Evolutionary conservation across 768 basidiomycete genomes (phyloP).

Genomic region (Tricholoma terreum): DNA sequence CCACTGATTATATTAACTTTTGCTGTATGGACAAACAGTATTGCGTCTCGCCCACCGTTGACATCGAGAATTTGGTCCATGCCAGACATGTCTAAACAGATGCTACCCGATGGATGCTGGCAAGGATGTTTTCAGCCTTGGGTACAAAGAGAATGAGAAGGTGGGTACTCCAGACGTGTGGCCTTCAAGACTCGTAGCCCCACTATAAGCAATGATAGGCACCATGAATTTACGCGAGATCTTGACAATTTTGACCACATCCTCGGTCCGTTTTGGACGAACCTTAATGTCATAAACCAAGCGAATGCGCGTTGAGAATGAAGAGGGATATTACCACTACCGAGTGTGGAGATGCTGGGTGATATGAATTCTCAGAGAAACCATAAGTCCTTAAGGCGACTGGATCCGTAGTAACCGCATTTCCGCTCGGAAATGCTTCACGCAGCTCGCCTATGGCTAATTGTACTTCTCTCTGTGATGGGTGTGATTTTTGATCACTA

Average conservation of each 20-base stretch:
- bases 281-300: constrained; percentile 37
- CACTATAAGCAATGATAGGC: constrained; percentile 79
- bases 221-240: constrained; percentile 70
- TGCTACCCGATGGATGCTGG: constrained; percentile 57
- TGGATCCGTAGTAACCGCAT: constrained; percentile 48
- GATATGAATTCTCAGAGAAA: constrained; percentile 68
- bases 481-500: constrained; percentile 20
- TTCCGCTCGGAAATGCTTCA: constrained; percentile 41
- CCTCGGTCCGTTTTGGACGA: constrained; percentile 64
- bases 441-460: constrained; percentile 54
- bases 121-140: constrained; percentile 1
- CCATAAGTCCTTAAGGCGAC: constrained; percentile 54
- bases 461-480: constrained; percentile 42
- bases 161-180: constrained; percentile 71
- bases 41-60: constrained; percentile 46
- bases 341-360: constrained; percentile 54
- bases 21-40: not conserved
- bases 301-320: not conserved
- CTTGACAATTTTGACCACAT: constrained; percentile 78
- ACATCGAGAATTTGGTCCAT: constrained; percentile 84
- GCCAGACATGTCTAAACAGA: constrained; percentile 76
- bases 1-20: constrained; percentile 38
- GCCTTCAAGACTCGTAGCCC: constrained; percentile 85
- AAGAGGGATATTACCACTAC: constrained; percentile 35
- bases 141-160: not conserved